Evolutionary conservation across 106 monocot species (phyloP), one percentile per base, ranked within the genome.

Genomic region (Acorus gramineus): DNA sequence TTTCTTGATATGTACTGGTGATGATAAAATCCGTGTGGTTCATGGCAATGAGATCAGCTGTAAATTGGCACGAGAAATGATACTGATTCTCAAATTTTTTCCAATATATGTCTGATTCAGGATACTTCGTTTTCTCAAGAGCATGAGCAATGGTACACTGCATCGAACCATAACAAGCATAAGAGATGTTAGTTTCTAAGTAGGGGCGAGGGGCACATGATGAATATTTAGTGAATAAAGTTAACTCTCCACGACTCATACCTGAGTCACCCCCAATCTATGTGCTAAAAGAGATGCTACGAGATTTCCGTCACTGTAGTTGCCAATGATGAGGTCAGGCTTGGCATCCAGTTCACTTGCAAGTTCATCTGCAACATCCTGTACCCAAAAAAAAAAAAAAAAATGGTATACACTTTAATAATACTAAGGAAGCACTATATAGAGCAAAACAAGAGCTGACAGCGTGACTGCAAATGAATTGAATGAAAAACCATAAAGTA

Each of bases 281-380:
- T 89, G 79, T 9, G 84, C 78, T 55, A 89, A 66, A 65, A 89
- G 64, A 45, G 81, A 72, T 7, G 89, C 84, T 2, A 89, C 89
- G n/a, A 89, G 84, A 56, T 89, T 89, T 57, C 87, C 87, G 55
- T 87, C 87, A 68, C 87, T 87, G 77, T 87, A 87, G 75, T 87
- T 88, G 65, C 88, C 88, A 4, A 89, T 72, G 47, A 89, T 70
- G 28, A 89, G 74, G 57, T 89, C 89, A 2, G 89, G 89, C 4
- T 49, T 89, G 8, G 81, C 84, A 62, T 89, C 73, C 66, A 89
- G 54, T 53, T 89, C 89, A 75, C 71, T 75, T 2, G 76, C 71
- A 54, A 89, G 11, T 65, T 89, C 89, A 55, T 85, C 72, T 10
- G 81, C 85, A 8, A 85, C 89, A 79, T 89, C 89, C 89, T 89